phyloP scores from a whole-genome alignment of 2,329 filamentous ascomycete species.

The Lachnellula willkommii region DNA sequence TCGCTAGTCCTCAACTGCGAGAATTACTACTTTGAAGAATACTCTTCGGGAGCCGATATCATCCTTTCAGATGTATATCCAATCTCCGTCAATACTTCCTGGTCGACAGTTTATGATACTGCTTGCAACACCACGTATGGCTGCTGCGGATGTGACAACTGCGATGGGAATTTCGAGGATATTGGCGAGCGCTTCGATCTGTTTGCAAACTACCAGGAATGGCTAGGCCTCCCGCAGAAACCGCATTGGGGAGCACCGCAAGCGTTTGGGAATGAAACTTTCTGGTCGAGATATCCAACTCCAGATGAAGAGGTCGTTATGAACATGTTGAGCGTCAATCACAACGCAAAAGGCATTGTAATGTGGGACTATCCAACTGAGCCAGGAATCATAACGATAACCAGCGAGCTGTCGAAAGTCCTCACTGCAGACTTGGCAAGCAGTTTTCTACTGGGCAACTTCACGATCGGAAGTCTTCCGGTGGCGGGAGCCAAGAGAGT shows the following conservation, averaged over 20 bases:
- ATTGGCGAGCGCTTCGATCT: constrained; percentile 40
- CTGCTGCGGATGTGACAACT: constrained; percentile 47
- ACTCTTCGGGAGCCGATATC: constrained; percentile 46
- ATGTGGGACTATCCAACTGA: constrained; percentile 42
- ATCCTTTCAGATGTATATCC: constrained; percentile 47
- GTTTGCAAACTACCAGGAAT: constrained; percentile 36
- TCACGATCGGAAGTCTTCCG: not conserved
- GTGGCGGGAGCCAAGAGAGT: constrained; percentile 23
- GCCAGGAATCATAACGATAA: constrained; percentile 32
- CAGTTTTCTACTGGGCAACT: constrained; percentile 30
- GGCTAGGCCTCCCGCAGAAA: constrained; percentile 36
- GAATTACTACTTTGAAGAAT: constrained; percentile 47
- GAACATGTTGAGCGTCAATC: constrained; percentile 43
- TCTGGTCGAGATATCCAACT: constrained; percentile 44
- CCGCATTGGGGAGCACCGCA: constrained; percentile 46
- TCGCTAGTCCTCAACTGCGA: constrained; percentile 47
- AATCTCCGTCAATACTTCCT: constrained; percentile 42
- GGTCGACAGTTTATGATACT: constrained; percentile 40
- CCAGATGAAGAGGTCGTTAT: constrained; percentile 41
- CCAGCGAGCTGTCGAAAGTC: constrained; percentile 34
- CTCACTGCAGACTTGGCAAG: constrained; percentile 31
- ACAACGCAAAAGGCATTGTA: constrained; percentile 45
- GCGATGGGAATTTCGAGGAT: constrained; percentile 38
- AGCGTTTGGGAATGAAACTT: constrained; percentile 43
- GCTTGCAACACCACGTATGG: constrained; percentile 47